These are phyloP conservation scores for Kwoniella newhampshirensis DNA, from an alignment of 768 basidiomycete species.

Conservation along the genomic window DNA sequence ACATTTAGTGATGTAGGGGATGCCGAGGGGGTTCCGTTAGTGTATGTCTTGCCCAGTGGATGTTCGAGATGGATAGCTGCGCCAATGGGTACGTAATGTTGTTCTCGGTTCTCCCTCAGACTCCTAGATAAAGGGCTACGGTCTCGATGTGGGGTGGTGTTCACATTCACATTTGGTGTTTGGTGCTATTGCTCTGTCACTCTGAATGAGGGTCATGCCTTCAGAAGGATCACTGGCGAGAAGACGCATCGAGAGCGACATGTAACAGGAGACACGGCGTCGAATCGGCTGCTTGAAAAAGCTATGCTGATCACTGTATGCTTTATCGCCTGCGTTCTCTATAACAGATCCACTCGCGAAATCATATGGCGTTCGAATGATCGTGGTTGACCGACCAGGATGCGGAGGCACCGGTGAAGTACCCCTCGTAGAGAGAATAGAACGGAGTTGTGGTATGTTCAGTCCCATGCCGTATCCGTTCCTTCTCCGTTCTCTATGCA, in stretches of 20 bases:
- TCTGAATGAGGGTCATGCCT: too few relatives aligned
- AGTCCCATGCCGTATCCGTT: background rate
- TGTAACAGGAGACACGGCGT: too few relatives aligned
- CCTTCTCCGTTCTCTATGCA: background rate
- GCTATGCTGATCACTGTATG: background rate
- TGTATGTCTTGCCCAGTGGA: constrained; percentile 41
- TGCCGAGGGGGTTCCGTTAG: constrained; percentile 36
- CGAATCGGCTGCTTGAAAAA: too few relatives aligned
- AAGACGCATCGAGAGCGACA: too few relatives aligned
- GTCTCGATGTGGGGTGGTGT: too few relatives aligned
- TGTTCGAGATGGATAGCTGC: constrained; percentile 44
- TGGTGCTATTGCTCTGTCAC: too few relatives aligned
- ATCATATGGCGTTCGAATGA: constrained; percentile 37
- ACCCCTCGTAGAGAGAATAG: constrained; percentile 33
- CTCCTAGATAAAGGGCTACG: background rate
- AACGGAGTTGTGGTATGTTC: constrained; percentile 34
- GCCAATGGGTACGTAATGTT: constrained; percentile 28
- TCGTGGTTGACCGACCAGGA: constrained; percentile 47
- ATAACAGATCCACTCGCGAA: constrained; percentile 37
- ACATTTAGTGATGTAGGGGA: constrained; percentile 44
- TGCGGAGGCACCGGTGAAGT: constrained; percentile 40
- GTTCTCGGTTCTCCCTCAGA: too few relatives aligned
- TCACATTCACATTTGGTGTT: too few relatives aligned
- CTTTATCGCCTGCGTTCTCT: background rate
- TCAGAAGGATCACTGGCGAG: too few relatives aligned